Evolutionary conservation across 192 early-diverging fungal species (phyloP).

Genomic region (Entophlyctis helioformis): DNA sequence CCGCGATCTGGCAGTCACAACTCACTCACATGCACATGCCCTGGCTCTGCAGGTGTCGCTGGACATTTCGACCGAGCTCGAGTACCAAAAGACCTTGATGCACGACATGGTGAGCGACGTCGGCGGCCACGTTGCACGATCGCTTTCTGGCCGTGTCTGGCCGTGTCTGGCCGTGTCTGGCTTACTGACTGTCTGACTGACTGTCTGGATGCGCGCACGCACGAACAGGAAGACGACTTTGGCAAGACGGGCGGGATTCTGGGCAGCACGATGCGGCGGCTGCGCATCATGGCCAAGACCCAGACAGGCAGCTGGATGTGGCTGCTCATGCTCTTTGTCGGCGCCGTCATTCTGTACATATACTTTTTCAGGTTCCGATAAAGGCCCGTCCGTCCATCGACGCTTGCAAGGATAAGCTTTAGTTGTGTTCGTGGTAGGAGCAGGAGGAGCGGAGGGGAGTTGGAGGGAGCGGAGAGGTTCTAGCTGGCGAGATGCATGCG

Average conservation of each 20-base stretch:
- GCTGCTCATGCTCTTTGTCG: conserved; percentile 23
- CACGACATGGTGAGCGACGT: conserved; percentile 5
- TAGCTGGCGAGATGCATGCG: no score
- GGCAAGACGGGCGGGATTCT: conserved; percentile 21
- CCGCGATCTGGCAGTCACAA: neutral
- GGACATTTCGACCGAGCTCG: conserved; percentile 23
- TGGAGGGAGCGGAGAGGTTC: no score
- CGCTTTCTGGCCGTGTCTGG: neutral
- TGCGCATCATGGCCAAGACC: conserved; percentile 12
- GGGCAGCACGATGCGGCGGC: conserved; percentile 15
- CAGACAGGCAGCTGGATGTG: conserved; percentile 32
- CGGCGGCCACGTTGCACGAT: neutral
- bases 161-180: no score
- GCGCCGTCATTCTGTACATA: conserved; percentile 21
- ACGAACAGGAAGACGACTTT: conserved; percentile 10
- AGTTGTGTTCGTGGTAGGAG: no score
- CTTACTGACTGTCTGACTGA: no score
- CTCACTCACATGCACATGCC: neutral
- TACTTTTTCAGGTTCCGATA: conserved; percentile 13
- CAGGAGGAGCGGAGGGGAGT: no score
- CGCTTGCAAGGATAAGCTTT: no score
- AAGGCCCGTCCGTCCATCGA: no score
- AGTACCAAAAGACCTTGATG: conserved; percentile 14
- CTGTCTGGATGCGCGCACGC: no score
- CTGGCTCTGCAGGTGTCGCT: conserved; percentile 16